phyloP scores from a whole-genome alignment of 202 grass and related monocot genomes.

The Hordeum pubiflorum region DNA sequence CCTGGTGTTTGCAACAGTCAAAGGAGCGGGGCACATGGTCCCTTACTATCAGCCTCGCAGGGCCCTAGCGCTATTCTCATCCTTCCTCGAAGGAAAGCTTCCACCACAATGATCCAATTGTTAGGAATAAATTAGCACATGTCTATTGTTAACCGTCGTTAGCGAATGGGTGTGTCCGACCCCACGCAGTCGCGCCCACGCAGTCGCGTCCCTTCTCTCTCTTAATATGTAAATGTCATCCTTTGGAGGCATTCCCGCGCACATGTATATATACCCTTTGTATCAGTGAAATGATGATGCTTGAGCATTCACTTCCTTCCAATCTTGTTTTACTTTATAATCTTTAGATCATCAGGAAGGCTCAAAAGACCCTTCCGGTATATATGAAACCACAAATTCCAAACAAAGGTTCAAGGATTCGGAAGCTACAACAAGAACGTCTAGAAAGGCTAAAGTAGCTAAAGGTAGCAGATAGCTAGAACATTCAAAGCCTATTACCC shows the following conservation, averaged over 20 bases:
- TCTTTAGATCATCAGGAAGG: not conserved
- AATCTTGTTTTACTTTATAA: not conserved
- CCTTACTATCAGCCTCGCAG: conserved; percentile 59
- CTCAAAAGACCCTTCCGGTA: not conserved
- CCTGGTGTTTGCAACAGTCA: conserved; percentile 44
- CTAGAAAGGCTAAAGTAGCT: no score
- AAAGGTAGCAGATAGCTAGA: no score
- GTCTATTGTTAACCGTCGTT: not conserved
- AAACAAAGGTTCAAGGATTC: no score
- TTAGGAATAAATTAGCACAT: not conserved
- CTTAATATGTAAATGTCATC: not conserved
- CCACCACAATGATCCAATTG: conserved; percentile 31
- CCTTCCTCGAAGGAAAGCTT: conserved; percentile 59
- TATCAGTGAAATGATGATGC: not conserved
- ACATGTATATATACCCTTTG: not conserved
- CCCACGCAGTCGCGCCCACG: not conserved
- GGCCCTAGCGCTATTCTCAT: conserved; percentile 47
- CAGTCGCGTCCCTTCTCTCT: not conserved
- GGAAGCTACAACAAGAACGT: no score
- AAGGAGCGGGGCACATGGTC: conserved; percentile 68
- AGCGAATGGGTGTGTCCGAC: not conserved
- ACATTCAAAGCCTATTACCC: no score
- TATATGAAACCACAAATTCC: no score
- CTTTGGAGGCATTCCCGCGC: not conserved
- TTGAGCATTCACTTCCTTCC: not conserved